Evolutionary conservation across 106 monocot species (phyloP).

Genomic region (Hemerocallis citrina): DNA sequence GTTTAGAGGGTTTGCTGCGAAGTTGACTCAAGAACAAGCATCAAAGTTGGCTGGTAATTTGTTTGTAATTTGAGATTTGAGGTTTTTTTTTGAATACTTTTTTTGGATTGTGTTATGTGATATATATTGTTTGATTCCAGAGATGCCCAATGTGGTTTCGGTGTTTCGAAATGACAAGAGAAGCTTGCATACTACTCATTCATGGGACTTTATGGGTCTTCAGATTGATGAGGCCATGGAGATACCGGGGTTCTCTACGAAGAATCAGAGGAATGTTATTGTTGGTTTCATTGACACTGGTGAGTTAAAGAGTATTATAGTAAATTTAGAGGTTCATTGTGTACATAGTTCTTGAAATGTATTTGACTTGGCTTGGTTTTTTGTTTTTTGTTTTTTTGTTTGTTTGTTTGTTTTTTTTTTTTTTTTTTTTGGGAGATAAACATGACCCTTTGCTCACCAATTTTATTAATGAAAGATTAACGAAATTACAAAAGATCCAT

Average conservation of each 20-base stretch:
- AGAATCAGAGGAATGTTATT: slow-evolving; percentile 89
- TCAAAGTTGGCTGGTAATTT: slow-evolving; percentile 42
- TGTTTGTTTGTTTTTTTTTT: too few relatives aligned
- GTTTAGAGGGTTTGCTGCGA: slow-evolving; percentile 90
- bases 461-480: not conserved
- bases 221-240: slow-evolving; percentile 41
- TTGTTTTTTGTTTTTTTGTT: too few relatives aligned
- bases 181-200: slow-evolving; percentile 72
- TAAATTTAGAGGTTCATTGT: not conserved
- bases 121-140: slow-evolving; percentile 16
- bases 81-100: not conserved
- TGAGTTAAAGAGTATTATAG: slow-evolving; percentile 12
- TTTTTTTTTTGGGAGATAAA: too few relatives aligned
- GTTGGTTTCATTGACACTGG: slow-evolving; percentile 96
- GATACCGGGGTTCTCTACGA: slow-evolving; percentile 74
- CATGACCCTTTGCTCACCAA: too few relatives aligned
- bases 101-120: not conserved
- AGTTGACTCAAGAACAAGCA: slow-evolving; percentile 68
- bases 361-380: not conserved
- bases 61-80: not conserved
- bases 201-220: slow-evolving; percentile 97
- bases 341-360: not conserved
- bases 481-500: not conserved
- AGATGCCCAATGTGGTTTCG: slow-evolving; percentile 68
- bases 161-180: slow-evolving; percentile 76